These are phyloP conservation scores for Trichoderma sp. DNA, from an alignment of 2,329 filamentous ascomycete species.

Conservation along the genomic window DNA sequence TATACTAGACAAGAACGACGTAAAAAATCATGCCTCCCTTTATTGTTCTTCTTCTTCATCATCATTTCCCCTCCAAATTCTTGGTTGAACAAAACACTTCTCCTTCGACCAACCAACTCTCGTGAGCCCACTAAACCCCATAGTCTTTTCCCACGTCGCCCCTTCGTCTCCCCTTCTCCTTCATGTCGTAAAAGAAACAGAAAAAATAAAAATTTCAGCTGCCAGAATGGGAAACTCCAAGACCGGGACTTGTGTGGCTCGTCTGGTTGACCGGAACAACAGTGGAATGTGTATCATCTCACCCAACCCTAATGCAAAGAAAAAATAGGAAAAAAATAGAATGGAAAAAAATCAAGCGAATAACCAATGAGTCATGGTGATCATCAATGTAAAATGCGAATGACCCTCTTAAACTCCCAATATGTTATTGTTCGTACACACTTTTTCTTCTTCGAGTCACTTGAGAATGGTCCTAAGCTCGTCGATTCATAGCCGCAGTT, in stretches of 20 bases:
- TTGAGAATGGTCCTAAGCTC: slow-evolving; percentile 33
- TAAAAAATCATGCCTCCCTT: neutral
- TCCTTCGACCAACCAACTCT: neutral
- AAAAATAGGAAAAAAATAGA: neutral
- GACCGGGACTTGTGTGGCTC: neutral
- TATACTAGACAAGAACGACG: slow-evolving; percentile 12
- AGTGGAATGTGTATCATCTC: neutral
- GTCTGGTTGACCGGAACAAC: neutral
- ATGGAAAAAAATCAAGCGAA: slow-evolving; percentile 17
- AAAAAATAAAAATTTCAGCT: neutral
- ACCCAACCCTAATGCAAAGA: slow-evolving; percentile 5
- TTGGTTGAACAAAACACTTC: slow-evolving; percentile 10
- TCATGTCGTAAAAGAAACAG: neutral
- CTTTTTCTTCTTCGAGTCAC: neutral
- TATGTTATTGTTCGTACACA: slow-evolving; percentile 20
- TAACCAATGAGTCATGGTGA: slow-evolving; percentile 22
- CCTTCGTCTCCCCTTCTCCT: neutral
- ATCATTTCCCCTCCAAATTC: neutral
- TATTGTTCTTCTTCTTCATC: neutral
- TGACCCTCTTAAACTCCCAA: slow-evolving; percentile 20
- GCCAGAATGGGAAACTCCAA: neutral
- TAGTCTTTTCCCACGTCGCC: neutral
- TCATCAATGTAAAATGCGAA: slow-evolving; percentile 21
- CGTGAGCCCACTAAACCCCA: neutral
- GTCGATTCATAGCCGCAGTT: slow-evolving; percentile 57